A percentile compares a stretch with the other conserved stretches of the same genome.
phyloP scores from a whole-genome alignment of 176 grass and related monocot genomes.

The Carex myosuroides region DNA sequence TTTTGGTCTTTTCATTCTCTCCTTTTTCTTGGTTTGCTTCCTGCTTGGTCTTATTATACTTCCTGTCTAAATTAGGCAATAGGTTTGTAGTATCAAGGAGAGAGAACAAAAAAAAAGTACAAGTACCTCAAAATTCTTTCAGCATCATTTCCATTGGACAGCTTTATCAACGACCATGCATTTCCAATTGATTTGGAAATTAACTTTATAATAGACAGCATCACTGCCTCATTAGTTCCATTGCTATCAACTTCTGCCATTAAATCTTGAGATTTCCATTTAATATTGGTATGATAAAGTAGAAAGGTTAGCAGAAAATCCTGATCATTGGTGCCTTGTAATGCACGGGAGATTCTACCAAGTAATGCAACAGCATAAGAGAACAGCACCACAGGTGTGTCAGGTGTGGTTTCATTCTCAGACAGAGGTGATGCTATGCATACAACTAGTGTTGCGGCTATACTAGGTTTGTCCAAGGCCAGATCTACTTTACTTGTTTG shows the following conservation, averaged over 20 bases:
- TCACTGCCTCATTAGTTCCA: constrained; percentile 29
- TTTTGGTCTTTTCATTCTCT: neutral
- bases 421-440: constrained; percentile 57
- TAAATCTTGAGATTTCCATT: constrained; percentile 31
- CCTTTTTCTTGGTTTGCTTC: neutral
- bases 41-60: neutral
- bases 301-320: constrained; percentile 57
- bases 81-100: constrained; percentile 6
- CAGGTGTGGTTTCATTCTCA: constrained; percentile 31
- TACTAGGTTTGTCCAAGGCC: constrained; percentile 55
- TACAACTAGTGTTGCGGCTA: constrained; percentile 57
- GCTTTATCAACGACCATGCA: constrained; percentile 53
- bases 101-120: neutral
- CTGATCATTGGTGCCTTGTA: constrained; percentile 37
- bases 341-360: constrained; percentile 50
- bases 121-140: constrained; percentile 55
- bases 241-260: constrained; percentile 16
- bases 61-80: neutral
- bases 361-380: constrained; percentile 59
- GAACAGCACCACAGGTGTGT: constrained; percentile 61
- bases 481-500: constrained; percentile 46
- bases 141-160: constrained; percentile 26
- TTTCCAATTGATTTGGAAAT: constrained; percentile 54
- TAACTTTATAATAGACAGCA: constrained; percentile 27
- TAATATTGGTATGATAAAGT: constrained; percentile 35